These are phyloP conservation scores for Magnolia officinalis DNA, from an alignment of 164 flowering plant genomes.

Conservation along the genomic window DNA sequence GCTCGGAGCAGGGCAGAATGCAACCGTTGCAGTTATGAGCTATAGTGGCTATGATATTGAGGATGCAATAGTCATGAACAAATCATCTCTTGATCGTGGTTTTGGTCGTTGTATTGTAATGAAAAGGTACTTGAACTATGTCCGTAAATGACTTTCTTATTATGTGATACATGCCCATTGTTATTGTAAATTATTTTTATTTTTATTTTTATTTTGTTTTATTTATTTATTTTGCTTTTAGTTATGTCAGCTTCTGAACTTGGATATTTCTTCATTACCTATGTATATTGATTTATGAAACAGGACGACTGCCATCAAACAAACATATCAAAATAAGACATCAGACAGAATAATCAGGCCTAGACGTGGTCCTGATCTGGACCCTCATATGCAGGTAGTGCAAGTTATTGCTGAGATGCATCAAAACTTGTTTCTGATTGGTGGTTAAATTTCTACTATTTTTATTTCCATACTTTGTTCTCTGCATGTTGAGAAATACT, in stretches of 20 bases:
- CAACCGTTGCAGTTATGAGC: conserved; percentile 99
- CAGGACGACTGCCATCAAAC: conserved; percentile 47
- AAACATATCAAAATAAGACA: conserved; percentile 49
- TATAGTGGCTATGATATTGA: conserved; percentile 98
- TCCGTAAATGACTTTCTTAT: background rate
- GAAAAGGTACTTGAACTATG: conserved; percentile 49
- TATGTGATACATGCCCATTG: background rate
- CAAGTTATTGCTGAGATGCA: background rate
- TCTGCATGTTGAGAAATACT: background rate
- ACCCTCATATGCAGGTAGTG: conserved; percentile 45
- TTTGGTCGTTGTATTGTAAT: conserved; percentile 95
- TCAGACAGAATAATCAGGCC: conserved; percentile 68
- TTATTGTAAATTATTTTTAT: background rate
- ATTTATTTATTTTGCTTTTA: background rate
- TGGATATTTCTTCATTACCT: background rate
- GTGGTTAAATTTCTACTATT: background rate
- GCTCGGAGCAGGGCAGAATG: conserved; percentile 99
- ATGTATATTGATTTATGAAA: conserved; percentile 8
- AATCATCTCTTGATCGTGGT: conserved; percentile 94
- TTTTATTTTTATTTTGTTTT: background rate
- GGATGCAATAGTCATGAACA: conserved; percentile 99
- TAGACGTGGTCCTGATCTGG: background rate
- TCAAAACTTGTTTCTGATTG: background rate
- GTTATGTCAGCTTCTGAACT: background rate
- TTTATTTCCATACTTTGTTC: background rate